Base-by-base conservation (phyloP, 148 eudicot genomes). In the Cornus suecica region DNA sequence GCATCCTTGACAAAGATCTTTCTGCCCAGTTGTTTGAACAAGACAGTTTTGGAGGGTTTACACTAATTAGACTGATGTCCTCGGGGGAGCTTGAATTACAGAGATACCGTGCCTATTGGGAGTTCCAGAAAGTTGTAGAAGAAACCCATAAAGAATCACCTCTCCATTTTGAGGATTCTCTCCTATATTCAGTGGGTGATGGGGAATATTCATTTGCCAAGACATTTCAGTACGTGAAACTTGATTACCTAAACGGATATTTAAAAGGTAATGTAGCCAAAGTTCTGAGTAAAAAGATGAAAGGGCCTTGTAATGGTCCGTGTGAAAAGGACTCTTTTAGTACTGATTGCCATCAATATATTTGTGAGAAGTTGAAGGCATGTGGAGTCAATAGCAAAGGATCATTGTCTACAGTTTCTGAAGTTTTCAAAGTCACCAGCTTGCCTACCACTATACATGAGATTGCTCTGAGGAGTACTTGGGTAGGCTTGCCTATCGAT, bases 11-110 rank as follows among this genome's bases (percentile, higher is more conserved):
- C 71, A 80, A 78, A 77, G 83, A 81, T 63, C 72, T 87, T 22
- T 87, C 83, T 37, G 70, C 73, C 23, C 80, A 86, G 62, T 65
- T 88, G 72, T 82, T 79, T 32, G 64, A 84, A 48, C 56, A 68
- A 10, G 86, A 84, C 68, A 79, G 79, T 69, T 76, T 82, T 75
- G 92, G 94, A 25, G 95, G 97, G 34, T 94, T 94, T 80, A 76
- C 83, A 16, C 79, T 92, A 10, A 48, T 92, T 68, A 84, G 94
- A 67, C 75, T 90, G 73, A 84, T 87, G 87, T 92, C 96, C 18
- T 84, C 92, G 1, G 99, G 97, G 45, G 89, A 86, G 80, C 87
- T 94, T 69, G 97, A 92, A 83, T 80, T 81, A 52, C 90, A 90
- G 81, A 79, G 86, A 71, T 94, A 86, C 74, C 28, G 23, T 45